Evolutionary conservation across 176 grass and related monocot species (phyloP).

Genomic region (Aegilops longissima): DNA sequence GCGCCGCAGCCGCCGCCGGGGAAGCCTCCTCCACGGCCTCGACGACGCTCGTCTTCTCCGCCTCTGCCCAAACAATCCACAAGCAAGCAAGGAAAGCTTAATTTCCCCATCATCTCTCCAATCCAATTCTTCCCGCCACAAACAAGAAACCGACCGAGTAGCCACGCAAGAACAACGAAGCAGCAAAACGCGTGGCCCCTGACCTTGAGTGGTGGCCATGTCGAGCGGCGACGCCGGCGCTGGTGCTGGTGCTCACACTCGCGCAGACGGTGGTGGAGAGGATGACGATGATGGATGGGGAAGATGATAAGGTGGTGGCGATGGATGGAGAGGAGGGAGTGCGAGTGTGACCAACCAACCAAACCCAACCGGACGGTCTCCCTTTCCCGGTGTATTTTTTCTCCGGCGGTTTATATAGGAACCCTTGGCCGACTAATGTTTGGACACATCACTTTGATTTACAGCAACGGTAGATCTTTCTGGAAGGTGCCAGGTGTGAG

Average conservation of each 20-base stretch:
- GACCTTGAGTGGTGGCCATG: slow-evolving; percentile 37
- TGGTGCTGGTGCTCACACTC: neutral
- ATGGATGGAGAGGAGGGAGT: slow-evolving; percentile 34
- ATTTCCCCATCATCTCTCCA: no score
- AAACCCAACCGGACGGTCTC: slow-evolving; percentile 2
- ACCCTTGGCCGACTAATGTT: slow-evolving; percentile 1
- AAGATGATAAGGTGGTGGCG: slow-evolving; percentile 44
- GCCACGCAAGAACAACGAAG: neutral
- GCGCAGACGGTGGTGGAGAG: neutral
- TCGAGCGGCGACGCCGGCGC: slow-evolving; percentile 1
- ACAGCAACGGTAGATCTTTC: neutral
- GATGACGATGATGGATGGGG: neutral
- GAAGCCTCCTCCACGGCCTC: slow-evolving; percentile 41
- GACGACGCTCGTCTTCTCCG: slow-evolving; percentile 42
- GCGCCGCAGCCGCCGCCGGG: neutral
- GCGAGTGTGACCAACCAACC: slow-evolving; percentile 44
- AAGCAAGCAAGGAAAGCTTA: neutral
- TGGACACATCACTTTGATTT: slow-evolving; percentile 19
- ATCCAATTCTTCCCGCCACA: no score
- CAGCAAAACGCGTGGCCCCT: neutral
- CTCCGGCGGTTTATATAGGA: neutral
- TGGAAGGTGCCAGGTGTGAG: neutral
- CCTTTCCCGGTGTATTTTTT: slow-evolving; percentile 18
- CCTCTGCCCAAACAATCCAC: slow-evolving; percentile 33
- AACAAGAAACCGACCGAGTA: neutral